Base-by-base conservation (phyloP, 208 protist species). In the Trypanosoma vivax region DNA sequence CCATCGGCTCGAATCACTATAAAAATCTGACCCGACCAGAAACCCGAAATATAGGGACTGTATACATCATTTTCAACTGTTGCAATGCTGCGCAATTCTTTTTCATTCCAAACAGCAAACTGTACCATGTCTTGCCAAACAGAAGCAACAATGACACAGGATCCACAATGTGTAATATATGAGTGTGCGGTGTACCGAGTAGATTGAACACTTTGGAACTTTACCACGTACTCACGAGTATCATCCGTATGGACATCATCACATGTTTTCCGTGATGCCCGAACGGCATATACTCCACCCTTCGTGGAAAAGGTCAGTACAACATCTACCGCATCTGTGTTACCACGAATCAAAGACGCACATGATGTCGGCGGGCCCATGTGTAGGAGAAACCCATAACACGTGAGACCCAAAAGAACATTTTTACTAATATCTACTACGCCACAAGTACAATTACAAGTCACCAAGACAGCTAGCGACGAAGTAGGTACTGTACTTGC, bases 61-160 rank as follows among this genome's bases (percentile, higher is more conserved):
- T 38, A 54, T 42, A 59, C 59, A 33, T 66, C 60, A 53, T 66
- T 66, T 28, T 66, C 35, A 31, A 66, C 0, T 14, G 54, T 0
- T 42, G 35, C 10, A 11, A 46, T 5, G 33, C 30, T 31, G 21
- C 10, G 24, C 16, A 66, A 48, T 19, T 30, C 48, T 7, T 3
- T 30, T 5, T 31, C 35, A 30, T 40, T 11, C 27, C 24, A 48
- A 53, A 59, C 27, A 10, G 50, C 48, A 57, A 66, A 66, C 30
- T 54, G 50, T n/a, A 66, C 35, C 7, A 46, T 5, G 47, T 59
- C 50, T 19, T 43, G 23, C 60, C 60, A 58, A 50, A 66, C 50
- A 4, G 51, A 66, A 28, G 45, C 40, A 6, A 66, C 35, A 46
- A 59, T 9, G 35, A 23, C 46, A 35, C 9, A 66, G 27, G 29